Base-by-base conservation (phyloP, 192 early-diverging fungal genomes). In the Coemansia sp. region DNA sequence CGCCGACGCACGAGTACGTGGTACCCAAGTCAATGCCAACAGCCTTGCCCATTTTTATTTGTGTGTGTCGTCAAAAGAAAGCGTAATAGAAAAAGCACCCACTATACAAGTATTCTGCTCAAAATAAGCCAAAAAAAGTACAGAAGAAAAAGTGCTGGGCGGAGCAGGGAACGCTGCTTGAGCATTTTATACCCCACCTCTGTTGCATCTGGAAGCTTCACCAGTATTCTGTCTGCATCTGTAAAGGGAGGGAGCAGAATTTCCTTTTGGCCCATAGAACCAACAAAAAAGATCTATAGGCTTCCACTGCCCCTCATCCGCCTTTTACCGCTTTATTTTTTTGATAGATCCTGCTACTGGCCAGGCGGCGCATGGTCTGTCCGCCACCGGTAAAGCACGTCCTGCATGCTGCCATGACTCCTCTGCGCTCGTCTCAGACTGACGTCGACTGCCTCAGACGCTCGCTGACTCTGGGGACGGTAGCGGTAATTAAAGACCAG, bases 21-120 rank as follows among this genome's bases (percentile, higher is more conserved):
- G 83, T 84, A 38, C 83, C 83, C 59, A 84, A 65, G 72, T 88
- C 87, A 66, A 88, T 88, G 74, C 87, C 87, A 65, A 88, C 65
- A 64, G 80, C 74, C 60, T 77, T 77, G 37, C 60, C 67, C 80
- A 82, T 82, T 69, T 66, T 75, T 34, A 36, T 48, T 68, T 60
- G 40, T 44, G 28, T 53, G 52, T 60, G 21, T 25, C 23, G 5
- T 69, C 47, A 59, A 37, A 63, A 49, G 50, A 53, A 51, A 44
- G 22, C 28, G 38, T 63, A 62, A 20, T 42, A 54, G 37, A 64
- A 31, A 25, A 56, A 55, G 19, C 25, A 19, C 5, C 58, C 12
- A 42, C 37, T 57, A 57, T 57, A 57, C 56, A 42, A 56, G 54
- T 48, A 48, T 20, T 48, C 46, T 48, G 46, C 46, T 48, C 46